Conservation (phyloP, 495 filamentous ascomycete genomes). For the Aspergillus carlsbadensis region DNA sequence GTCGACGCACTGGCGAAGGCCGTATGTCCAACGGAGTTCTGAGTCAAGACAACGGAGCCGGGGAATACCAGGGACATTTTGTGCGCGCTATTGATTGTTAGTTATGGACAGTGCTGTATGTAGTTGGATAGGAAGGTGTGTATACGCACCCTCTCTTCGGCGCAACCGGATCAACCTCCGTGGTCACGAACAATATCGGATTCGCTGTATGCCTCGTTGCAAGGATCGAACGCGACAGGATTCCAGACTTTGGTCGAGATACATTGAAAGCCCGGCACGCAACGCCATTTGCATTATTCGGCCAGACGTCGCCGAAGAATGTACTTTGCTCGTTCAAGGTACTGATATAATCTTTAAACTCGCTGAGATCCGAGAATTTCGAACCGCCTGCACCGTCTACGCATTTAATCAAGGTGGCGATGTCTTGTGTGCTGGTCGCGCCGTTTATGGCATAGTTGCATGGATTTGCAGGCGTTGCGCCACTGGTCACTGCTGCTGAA, state of each 20-base stretch:
- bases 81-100: neutral
- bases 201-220: neutral
- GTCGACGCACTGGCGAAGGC: neutral
- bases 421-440: neutral
- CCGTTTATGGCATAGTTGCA: neutral
- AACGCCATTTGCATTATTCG: neutral
- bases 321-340: neutral
- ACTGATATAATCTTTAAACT: neutral
- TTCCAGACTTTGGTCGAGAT: neutral
- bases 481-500: neutral
- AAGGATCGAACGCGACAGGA: neutral
- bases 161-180: neutral
- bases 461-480: neutral
- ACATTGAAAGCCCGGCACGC: neutral
- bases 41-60: neutral
- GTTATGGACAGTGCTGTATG: neutral
- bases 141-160: neutral
- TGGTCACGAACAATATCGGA: neutral
- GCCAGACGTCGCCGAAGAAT: slow-evolving; percentile 1
- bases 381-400: neutral
- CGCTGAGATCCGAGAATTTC: neutral
- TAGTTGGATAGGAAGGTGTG: neutral
- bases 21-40: neutral
- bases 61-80: slow-evolving; percentile 1
- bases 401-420: neutral